These are phyloP conservation scores for Akanthomyces lecanii DNA, from an alignment of 2,329 filamentous ascomycete species.

Conservation along the genomic window DNA sequence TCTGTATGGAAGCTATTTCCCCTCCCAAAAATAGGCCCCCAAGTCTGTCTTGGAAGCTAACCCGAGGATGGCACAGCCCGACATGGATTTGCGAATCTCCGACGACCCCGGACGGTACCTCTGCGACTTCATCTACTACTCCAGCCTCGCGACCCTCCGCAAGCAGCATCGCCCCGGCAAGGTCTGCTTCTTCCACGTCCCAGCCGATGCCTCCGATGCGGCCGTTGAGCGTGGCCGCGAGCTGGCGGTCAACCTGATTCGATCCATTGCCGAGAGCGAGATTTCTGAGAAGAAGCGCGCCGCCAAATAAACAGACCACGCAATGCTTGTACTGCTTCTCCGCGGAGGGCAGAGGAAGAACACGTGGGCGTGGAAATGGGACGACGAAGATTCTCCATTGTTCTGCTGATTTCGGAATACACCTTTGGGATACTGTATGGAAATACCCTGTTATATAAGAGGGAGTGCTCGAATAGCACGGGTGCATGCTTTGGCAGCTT, in stretches of 20 bases:
- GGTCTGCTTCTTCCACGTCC: conserved; percentile 71
- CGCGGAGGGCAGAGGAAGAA: background rate
- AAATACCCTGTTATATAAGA: background rate
- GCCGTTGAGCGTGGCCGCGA: conserved; percentile 47
- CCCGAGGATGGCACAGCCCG: conserved; percentile 25
- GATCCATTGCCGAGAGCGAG: conserved; percentile 53
- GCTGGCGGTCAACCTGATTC: conserved; percentile 50
- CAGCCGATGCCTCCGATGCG: conserved; percentile 50
- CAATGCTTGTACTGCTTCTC: background rate
- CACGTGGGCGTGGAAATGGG: background rate
- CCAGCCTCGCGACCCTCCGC: conserved; percentile 56
- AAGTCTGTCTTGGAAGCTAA: background rate
- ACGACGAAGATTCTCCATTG: no score
- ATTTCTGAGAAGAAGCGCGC: conserved; percentile 21
- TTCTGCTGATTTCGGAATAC: background rate
- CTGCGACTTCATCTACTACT: conserved; percentile 76
- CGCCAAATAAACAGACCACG: background rate
- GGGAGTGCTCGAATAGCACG: background rate
- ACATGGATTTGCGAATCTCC: conserved; percentile 53
- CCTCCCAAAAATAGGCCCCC: background rate
- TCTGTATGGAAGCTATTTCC: conserved; percentile 37
- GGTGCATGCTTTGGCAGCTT: no score
- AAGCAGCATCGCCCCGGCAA: conserved; percentile 43
- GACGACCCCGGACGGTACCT: conserved; percentile 69
- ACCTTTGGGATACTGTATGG: background rate